Conservation (phyloP, 208 protist species). For the Acanthamoeba culbertsoni region DNA sequence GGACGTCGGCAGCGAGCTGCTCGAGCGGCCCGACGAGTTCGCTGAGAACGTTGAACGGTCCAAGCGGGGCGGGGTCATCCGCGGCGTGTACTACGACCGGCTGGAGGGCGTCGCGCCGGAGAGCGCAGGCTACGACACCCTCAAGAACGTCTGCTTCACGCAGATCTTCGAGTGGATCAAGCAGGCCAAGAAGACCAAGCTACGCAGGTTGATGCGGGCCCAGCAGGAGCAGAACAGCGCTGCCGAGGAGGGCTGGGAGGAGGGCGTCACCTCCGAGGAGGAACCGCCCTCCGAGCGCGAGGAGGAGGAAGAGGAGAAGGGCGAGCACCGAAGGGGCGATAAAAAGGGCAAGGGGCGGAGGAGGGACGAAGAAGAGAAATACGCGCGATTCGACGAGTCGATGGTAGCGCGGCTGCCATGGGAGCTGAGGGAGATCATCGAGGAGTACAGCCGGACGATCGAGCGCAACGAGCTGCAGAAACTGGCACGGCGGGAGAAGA, state of each 20-base stretch:
- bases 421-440: conserved; percentile 37
- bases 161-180: conserved; percentile 41
- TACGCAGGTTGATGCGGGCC: neutral
- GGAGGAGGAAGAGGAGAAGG: neutral
- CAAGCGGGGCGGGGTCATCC: conserved; percentile 1
- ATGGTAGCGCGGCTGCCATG: neutral
- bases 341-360: neutral
- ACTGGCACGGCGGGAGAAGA: neutral
- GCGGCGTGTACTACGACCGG: conserved; percentile 19
- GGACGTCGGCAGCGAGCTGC: conserved; percentile 29
- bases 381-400: conserved; percentile 13
- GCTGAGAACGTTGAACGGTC: conserved; percentile 6
- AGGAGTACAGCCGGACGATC: conserved; percentile 25
- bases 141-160: conserved; percentile 50
- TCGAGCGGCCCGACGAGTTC: neutral
- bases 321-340: neutral
- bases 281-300: neutral
- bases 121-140: neutral
- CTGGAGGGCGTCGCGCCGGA: neutral
- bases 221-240: neutral
- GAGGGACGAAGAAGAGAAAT: neutral
- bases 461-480: conserved; percentile 10
- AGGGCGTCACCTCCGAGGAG: neutral
- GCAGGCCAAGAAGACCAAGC: conserved; percentile 44
- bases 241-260: neutral